Evolutionary conservation across 164 flowering plant genomes (phyloP), one percentile per base, ranked within the genome.

Genomic region (Kingdonia uniflora): DNA sequence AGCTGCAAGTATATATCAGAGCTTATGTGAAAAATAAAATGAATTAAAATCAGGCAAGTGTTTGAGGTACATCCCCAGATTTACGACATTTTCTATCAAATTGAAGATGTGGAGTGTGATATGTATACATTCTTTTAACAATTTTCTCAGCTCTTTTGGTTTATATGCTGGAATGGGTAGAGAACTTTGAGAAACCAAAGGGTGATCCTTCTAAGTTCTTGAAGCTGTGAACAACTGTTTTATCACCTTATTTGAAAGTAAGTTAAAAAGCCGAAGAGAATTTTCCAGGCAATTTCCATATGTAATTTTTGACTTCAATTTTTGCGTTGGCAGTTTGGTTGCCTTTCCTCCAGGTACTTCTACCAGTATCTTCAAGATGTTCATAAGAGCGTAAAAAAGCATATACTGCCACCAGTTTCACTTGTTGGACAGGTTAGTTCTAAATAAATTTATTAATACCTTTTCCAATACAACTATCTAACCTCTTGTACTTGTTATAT

Each of bases 201-300:
- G 92, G 94, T 1, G 84, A 91, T 46, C 98, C 98, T 16, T 79
- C 96, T 66, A 80, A 85, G 42, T 91, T 81, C 68, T 33, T 80
- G 48, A 85, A 76, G 59, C 96, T 96, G 20, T 92, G 95, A 63
- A 91, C 98, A 45, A 91, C 98, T 54, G 87, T 87, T 55, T 55
- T 91, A 35, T 91, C 96, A 22, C 96, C 96, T 16, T 91, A 91
- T 64, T 74, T 91, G 77, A 91, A 91, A 72, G 98, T 87, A 71
- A 75, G 96, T 72, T 29, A 44, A 35, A 14, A 11, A 16, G 39
- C n/a, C 23, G 20, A 16, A 42, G 10, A 11, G 16, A 19, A 45
- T 6, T 7, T 39, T 42, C 39, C 15, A 6, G 6, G 48, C 11
- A 47, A 2, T 23, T 29, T 8, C 35, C 35, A 29, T 8, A 29